Percentiles rank a stretch among this genome's conserved stretches.
Evolutionary conservation across 73 alveolate species (phyloP).

Genomic region (Stentor roeselii): DNA sequence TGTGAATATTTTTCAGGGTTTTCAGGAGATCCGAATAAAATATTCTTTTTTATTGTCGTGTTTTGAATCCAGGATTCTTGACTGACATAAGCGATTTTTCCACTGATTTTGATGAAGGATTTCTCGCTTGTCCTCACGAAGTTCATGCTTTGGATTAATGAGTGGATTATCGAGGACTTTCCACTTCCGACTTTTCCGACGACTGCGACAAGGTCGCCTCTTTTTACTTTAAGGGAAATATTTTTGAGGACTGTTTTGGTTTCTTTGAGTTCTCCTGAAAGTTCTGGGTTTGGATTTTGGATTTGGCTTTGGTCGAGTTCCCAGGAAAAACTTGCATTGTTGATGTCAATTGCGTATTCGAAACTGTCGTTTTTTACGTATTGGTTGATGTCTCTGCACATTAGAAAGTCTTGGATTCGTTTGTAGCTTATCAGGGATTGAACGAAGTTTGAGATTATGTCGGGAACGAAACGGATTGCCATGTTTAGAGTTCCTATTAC

Average conservation of each 20-base stretch:
- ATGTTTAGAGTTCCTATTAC: neutral
- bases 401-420: conserved; percentile 6
- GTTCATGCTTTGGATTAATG: conserved; percentile 53
- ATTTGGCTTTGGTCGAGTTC: too few relatives aligned
- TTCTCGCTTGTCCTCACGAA: neutral
- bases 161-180: conserved; percentile 47
- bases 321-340: neutral
- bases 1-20: conserved; percentile 68
- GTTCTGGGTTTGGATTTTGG: neutral
- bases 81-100: conserved; percentile 75
- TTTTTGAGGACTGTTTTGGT: conserved; percentile 34
- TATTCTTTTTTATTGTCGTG: conserved; percentile 87
- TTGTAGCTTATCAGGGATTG: neutral
- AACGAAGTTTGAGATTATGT: neutral
- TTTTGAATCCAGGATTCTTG: conserved; percentile 89
- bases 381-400: neutral
- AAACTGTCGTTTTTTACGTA: neutral
- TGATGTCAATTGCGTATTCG: neutral
- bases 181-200: conserved; percentile 76
- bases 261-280: conserved; percentile 11
- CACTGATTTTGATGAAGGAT: conserved; percentile 39
- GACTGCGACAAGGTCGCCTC: conserved; percentile 56
- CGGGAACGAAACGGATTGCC: conserved; percentile 7
- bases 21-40: conserved; percentile 70
- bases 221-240: conserved; percentile 28